A percentile compares a stretch with the other conserved stretches of the same genome.
Conservation (phyloP, 2,329 filamentous ascomycete genomes). For the Microdochium nivale region DNA sequence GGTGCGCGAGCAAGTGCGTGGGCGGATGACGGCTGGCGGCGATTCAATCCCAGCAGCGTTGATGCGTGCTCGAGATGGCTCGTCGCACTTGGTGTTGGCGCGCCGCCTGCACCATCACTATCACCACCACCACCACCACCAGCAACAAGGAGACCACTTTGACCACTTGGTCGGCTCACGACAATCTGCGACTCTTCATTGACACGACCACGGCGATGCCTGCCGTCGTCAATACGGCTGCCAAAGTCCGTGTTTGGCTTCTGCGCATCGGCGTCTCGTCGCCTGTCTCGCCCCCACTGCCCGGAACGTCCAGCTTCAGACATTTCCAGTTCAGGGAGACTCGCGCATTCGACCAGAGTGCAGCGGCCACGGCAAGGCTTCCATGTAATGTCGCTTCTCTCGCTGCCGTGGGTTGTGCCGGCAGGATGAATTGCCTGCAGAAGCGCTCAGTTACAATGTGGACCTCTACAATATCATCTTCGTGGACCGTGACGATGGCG, state of each 20-base stretch:
- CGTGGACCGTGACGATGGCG: background rate
- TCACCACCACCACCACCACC: background rate
- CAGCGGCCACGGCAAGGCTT: too few relatives aligned
- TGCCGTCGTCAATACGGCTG: too few relatives aligned
- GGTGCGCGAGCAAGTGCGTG: background rate
- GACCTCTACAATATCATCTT: background rate
- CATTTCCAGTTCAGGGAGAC: background rate
- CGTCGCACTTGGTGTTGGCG: background rate
- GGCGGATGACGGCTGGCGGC: conserved; percentile 1
- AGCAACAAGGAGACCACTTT: background rate
- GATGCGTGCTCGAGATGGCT: conserved; percentile 1
- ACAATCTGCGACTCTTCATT: background rate
- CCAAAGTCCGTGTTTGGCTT: background rate
- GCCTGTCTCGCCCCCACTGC: background rate
- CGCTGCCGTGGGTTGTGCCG: background rate
- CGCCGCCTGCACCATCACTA: background rate
- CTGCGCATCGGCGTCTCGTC: background rate
- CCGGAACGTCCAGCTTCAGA: background rate
- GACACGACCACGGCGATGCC: background rate
- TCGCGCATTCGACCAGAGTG: background rate
- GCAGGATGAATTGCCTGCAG: background rate
- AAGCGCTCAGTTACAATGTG: too few relatives aligned
- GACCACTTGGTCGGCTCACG: background rate
- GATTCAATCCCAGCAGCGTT: background rate
- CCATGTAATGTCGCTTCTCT: background rate